Conservation (phyloP, 1,284 basidiomycete species). For the Austroboletus novae-zelandiae region DNA sequence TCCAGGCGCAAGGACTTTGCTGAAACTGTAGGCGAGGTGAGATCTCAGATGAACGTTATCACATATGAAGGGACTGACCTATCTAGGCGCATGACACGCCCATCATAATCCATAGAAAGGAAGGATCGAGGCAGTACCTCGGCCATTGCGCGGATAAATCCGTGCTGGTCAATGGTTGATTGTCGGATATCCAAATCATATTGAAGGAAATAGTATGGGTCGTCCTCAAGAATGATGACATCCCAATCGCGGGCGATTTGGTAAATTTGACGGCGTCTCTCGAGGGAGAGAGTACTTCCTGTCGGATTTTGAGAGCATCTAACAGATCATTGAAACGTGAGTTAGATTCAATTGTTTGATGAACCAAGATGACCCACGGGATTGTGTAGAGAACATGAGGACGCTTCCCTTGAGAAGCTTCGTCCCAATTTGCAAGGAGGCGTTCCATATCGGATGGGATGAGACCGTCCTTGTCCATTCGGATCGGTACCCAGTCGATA, state of each 20-base stretch:
- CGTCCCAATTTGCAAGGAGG: conserved; percentile 49
- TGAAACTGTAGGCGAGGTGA: conserved; percentile 18
- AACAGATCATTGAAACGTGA: conserved; percentile 13
- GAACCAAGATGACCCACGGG: conserved; percentile 22
- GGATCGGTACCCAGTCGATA: conserved; percentile 43
- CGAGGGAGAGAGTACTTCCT: conserved; percentile 45
- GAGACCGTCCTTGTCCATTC: conserved; percentile 56
- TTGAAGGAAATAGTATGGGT: conserved; percentile 59
- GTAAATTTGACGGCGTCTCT: conserved; percentile 55
- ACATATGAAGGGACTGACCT: conserved; percentile 20
- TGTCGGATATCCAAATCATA: conserved; percentile 28
- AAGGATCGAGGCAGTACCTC: conserved; percentile 40
- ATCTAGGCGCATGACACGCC: conserved; percentile 55
- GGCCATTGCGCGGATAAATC: conserved; percentile 31
- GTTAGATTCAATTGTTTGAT: background rate
- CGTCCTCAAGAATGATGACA: conserved; percentile 51
- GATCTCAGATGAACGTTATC: conserved; percentile 32
- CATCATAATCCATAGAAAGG: conserved; percentile 54
- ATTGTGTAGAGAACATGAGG: conserved; percentile 33
- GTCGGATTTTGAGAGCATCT: conserved; percentile 53
- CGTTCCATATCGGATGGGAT: conserved; percentile 49
- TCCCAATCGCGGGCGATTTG: conserved; percentile 53
- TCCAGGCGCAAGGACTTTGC: conserved; percentile 52
- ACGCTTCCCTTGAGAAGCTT: conserved; percentile 33
- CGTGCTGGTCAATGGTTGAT: conserved; percentile 24